These are phyloP conservation scores for Beauveria asiatica DNA, from an alignment of 2,329 filamentous ascomycete species.

Conservation along the genomic window DNA sequence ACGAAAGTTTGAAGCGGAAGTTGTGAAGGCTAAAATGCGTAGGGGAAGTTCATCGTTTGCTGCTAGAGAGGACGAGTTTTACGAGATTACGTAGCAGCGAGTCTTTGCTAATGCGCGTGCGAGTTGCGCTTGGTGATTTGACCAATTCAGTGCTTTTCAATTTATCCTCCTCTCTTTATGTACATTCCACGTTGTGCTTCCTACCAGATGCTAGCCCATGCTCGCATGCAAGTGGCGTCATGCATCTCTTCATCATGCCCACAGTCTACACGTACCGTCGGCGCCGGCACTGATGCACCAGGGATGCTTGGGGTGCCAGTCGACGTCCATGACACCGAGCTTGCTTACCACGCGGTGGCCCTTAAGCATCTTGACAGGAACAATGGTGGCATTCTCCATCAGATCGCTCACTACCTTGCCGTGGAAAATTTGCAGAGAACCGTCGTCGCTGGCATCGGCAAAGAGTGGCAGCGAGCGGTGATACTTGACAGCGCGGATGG, in stretches of 20 bases:
- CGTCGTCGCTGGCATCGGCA: conserved; percentile 91
- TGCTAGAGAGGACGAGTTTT: not conserved
- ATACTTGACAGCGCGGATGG: conserved; percentile 81
- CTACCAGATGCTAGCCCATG: not conserved
- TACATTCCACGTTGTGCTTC: not conserved
- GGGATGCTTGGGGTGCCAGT: conserved; percentile 91
- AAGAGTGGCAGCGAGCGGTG: conserved; percentile 80
- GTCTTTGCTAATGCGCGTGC: not conserved
- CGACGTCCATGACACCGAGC: conserved; percentile 83
- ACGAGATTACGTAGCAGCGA: conserved; percentile 7
- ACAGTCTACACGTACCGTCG: conserved; percentile 85
- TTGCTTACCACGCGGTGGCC: conserved; percentile 83
- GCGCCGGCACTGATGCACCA: conserved; percentile 94
- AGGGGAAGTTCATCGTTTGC: not conserved
- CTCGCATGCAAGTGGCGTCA: not conserved
- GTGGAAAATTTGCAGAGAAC: conserved; percentile 91
- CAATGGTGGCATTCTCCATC: conserved; percentile 94
- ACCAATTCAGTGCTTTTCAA: conserved; percentile 3
- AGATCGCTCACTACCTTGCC: conserved; percentile 90
- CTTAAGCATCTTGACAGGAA: conserved; percentile 86
- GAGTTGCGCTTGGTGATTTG: not conserved
- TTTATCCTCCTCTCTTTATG: not conserved
- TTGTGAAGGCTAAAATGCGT: not conserved
- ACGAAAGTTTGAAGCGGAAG: not conserved
- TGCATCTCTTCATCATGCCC: conserved; percentile 48